These are phyloP conservation scores for Ogataea kodamae DNA, from an alignment of 805 yeast species.

Conservation along the genomic window DNA sequence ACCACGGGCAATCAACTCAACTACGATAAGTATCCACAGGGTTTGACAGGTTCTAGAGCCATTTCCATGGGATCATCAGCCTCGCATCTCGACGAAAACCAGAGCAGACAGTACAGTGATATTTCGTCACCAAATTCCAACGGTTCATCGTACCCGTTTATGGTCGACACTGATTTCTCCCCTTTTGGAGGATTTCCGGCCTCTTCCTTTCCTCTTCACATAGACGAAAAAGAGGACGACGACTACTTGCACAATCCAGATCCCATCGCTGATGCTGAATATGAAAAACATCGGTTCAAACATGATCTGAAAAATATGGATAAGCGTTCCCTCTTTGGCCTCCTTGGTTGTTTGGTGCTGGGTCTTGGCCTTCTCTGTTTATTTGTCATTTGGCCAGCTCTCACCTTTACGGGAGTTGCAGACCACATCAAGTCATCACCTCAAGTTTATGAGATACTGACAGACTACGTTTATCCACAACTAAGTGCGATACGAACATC, in stretches of 20 bases:
- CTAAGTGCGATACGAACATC: conserved; percentile 55
- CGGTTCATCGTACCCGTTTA: conserved; percentile 36
- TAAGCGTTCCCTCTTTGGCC: conserved; percentile 56
- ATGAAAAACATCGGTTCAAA: conserved; percentile 65
- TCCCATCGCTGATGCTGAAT: conserved; percentile 85
- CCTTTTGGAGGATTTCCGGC: conserved; percentile 99
- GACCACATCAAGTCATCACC: conserved; percentile 14
- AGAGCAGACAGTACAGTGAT: conserved; percentile 15
- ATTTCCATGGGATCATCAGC: conserved; percentile 48
- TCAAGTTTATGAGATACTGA: conserved; percentile 40
- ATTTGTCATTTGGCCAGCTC: conserved; percentile 76
- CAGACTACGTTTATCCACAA: conserved; percentile 55
- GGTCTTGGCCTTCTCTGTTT: conserved; percentile 60
- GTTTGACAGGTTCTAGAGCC: conserved; percentile 52
- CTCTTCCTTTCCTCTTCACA: conserved; percentile 79
- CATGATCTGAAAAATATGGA: conserved; percentile 67
- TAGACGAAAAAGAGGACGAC: conserved; percentile 93
- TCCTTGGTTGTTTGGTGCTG: conserved; percentile 56
- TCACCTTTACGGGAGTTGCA: conserved; percentile 75
- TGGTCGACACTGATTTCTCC: conserved; percentile 61
- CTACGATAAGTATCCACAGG: conserved; percentile 66
- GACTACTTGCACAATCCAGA: conserved; percentile 96
- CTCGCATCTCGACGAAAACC: conserved; percentile 29
- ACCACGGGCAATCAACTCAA: conserved; percentile 35
- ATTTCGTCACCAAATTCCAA: conserved; percentile 22